Base-by-base conservation (phyloP, 192 early-diverging fungal genomes). In the Gonapodya sp. region DNA sequence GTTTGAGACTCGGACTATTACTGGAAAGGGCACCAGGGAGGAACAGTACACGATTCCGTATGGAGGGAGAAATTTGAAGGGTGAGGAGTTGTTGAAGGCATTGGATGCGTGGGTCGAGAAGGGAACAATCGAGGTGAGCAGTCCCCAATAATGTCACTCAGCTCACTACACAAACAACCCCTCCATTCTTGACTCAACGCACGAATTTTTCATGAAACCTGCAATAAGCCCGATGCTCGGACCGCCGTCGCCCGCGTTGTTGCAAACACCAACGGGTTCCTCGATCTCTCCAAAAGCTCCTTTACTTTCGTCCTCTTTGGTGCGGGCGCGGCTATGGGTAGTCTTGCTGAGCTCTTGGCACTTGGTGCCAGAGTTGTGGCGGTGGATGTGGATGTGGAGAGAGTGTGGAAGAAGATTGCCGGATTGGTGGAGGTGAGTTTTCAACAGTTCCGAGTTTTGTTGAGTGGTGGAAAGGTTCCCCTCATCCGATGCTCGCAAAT, bases 331-430 rank as follows among this genome's bases (percentile, higher is more conserved):
- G 80, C 80, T 18, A 81, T 81, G 80, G 80, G 80, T 18, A 30
- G 24, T 37, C 78, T 36, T 8, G 1, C 1, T 2, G 36, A 36
- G 33, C 79, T 81, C n/a, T 18, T 81, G 74, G 34, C 2, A 18
- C 79, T 81, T 2, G 80, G 80, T 8, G 80, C 46, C n/a, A 80
- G 36, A 77, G 80, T 81, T 2, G 78, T 81, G n/a, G 80, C 74
- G 1, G 36, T 81, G 33, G 80, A 81, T 35, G 33, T 81, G 2
- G 80, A 81, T 35, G 24, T 18, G 2, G 30, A 24, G 24, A 18
- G 35, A 8, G 78, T 81, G 33, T 81, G 80, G 80, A 81, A 75
- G 78, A 30, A 35, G 31, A 34, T 81, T 34, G 24, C 78, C 31
- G 32, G 80, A 33, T 24, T 75, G 35, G 80, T 79, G 31, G 36